These are phyloP conservation scores for Candida railenensis DNA, from an alignment of 805 yeast species.

Conservation along the genomic window DNA sequence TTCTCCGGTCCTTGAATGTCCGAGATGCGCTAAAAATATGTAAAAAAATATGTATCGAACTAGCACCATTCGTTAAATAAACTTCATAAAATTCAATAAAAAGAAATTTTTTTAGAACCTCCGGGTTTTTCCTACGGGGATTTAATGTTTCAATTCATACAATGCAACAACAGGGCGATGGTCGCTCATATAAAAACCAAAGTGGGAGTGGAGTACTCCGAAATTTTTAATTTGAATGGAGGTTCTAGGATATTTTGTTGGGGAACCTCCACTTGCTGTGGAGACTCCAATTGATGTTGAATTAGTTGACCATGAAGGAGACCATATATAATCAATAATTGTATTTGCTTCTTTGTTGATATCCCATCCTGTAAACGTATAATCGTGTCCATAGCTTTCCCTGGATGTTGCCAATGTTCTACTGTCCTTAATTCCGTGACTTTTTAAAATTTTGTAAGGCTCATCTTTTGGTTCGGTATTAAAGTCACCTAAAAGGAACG, in stretches of 20 bases:
- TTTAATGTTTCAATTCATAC: conserved; percentile 2
- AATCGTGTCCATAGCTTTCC: conserved; percentile 39
- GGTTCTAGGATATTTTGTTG: neutral
- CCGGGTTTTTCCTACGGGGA: neutral
- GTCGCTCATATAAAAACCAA: conserved; percentile 36
- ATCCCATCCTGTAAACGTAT: conserved; percentile 53
- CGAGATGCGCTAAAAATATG: neutral
- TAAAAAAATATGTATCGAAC: neutral
- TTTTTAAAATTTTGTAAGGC: conserved; percentile 38
- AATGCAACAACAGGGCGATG: conserved; percentile 39
- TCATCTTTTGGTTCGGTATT: conserved; percentile 42
- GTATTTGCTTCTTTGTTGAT: conserved; percentile 21
- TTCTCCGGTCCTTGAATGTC: neutral
- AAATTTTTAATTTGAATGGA: conserved; percentile 26
- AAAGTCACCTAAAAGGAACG: conserved; percentile 43
- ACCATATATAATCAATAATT: conserved; percentile 49
- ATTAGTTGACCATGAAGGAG: conserved; percentile 18
- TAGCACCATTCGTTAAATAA: neutral
- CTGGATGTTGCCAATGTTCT: conserved; percentile 23
- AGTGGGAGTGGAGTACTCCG: conserved; percentile 39
- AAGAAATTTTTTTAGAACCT: neutral
- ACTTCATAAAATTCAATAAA: neutral
- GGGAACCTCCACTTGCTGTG: neutral
- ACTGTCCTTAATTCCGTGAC: conserved; percentile 39
- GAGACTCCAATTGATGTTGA: conserved; percentile 1